Evolutionary conservation across 1,284 basidiomycete genomes (phyloP), one percentile per base, ranked within the genome.

Genomic region (Boletellus sp.): DNA sequence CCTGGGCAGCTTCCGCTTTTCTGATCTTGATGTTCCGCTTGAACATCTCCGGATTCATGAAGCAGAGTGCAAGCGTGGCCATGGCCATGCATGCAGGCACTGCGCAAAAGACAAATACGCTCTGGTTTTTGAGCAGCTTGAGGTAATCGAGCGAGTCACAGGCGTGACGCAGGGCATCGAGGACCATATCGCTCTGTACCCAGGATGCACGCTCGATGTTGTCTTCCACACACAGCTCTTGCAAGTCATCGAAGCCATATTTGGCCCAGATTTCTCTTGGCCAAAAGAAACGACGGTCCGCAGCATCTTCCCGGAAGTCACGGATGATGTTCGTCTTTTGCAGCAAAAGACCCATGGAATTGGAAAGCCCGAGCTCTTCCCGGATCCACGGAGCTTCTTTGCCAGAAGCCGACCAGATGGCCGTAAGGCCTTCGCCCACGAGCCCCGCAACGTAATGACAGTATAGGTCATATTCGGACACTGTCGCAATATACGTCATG

Each of bases 321-420:
- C 95, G 86, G 53, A 94, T 91, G 67, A 99, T 97, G 72, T 99
- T 99, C 32, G 94, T 97, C 73, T 99, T 99, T 69, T 99, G 96
- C 10, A 99, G 78, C 44, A 98, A 77, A 14, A 95, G 77, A n/a
- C 96, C 96, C 89, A 98, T 94, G 38, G 89, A 90, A 70, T 98
- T 97, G 55, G 87, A 85, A 2, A 99, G 78, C 53, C 87, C 86
- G 49, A 96, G 80, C 67, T 98, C 91, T 37, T 82, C 72, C 32
- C 80, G 85, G 40, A 99, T 70, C 76, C 82, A 90, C 0, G 77
- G 63, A 0, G 77, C 77, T 69, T 99, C 95, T 63, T 94, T 93
- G 34, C 82, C 82, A 4, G 91, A 93, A 8, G 90, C 88, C 14
- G 89, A 76, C 71, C 95, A 97, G 38, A 99, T 76, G 7, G 91